These are phyloP conservation scores for Cutaneotrichosporon dermatis DNA, from an alignment of 1,284 basidiomycete species.

Conservation along the genomic window DNA sequence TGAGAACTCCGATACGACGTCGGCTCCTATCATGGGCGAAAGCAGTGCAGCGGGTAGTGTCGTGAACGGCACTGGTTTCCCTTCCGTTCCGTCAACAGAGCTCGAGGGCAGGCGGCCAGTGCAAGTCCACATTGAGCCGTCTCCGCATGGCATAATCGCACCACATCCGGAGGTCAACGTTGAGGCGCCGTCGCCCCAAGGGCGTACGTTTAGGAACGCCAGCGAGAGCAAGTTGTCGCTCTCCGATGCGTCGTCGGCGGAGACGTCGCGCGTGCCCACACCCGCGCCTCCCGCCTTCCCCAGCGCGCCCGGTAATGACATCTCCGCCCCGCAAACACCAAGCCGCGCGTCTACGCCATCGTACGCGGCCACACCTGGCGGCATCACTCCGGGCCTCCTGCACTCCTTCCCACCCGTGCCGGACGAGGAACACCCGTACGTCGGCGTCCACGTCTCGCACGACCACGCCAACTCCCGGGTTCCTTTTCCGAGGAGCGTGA, in stretches of 20 bases:
- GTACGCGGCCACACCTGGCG: neutral
- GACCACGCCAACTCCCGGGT: neutral
- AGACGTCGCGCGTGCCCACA: neutral
- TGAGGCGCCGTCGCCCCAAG: conserved; percentile 5
- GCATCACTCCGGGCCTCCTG: neutral
- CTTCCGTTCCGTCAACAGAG: conserved; percentile 1
- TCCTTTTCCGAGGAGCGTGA: conserved; percentile 35
- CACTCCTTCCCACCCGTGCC: conserved; percentile 40
- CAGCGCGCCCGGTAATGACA: conserved; percentile 3
- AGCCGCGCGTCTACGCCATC: neutral
- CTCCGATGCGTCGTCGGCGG: neutral
- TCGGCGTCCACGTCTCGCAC: conserved; percentile 38
- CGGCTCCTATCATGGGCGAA: neutral
- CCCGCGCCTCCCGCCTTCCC: conserved; percentile 5
- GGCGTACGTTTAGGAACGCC: neutral
- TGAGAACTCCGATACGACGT: neutral
- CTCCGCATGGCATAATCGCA: conserved; percentile 16
- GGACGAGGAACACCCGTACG: conserved; percentile 40
- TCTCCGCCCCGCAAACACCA: neutral
- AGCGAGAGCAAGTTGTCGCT: neutral
- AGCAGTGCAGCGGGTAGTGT: conserved; percentile 1
- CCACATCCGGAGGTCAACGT: neutral
- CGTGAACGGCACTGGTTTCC: neutral
- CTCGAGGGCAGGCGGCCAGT: conserved; percentile 14
- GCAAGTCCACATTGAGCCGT: conserved; percentile 42